Conservation (phyloP, 2,329 filamentous ascomycete species). For the Xylaria arbuscula region DNA sequence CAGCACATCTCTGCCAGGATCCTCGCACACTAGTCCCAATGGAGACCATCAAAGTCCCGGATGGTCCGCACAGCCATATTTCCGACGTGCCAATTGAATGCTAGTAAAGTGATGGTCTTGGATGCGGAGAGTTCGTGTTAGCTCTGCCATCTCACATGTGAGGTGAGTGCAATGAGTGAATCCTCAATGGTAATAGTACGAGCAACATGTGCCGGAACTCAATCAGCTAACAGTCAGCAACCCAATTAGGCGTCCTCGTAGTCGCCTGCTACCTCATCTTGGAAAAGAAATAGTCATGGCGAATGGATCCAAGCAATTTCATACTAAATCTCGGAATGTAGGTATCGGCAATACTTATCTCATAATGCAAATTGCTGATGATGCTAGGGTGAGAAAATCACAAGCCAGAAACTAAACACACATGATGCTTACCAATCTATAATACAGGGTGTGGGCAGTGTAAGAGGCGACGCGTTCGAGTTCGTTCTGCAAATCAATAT, state of each 20-base stretch:
- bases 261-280: not conserved
- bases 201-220: not conserved
- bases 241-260: not conserved
- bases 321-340: conserved; percentile 41
- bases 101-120: not conserved
- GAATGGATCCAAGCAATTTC: conserved; percentile 37
- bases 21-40: conserved; percentile 31
- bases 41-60: not conserved
- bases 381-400: conserved; percentile 29
- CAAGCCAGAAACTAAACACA: not conserved
- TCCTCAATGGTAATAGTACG: not conserved
- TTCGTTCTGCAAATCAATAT: conserved; percentile 18
- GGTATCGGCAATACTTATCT: conserved; percentile 4
- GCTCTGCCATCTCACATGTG: not conserved
- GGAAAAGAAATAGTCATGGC: conserved; percentile 16
- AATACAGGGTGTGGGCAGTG: conserved; percentile 34
- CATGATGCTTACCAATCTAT: conserved; percentile 13
- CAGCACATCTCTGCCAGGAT: conserved; percentile 20
- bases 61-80: not conserved
- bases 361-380: conserved; percentile 30
- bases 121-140: not conserved
- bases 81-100: not conserved
- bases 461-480: conserved; percentile 36
- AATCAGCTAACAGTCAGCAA: not conserved
- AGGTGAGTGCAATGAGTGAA: not conserved